A percentile compares a stretch with the other conserved stretches of the same genome.
Evolutionary conservation across 2,329 filamentous ascomycete species (phyloP).

Genomic region (Cladosporium colombiae): DNA sequence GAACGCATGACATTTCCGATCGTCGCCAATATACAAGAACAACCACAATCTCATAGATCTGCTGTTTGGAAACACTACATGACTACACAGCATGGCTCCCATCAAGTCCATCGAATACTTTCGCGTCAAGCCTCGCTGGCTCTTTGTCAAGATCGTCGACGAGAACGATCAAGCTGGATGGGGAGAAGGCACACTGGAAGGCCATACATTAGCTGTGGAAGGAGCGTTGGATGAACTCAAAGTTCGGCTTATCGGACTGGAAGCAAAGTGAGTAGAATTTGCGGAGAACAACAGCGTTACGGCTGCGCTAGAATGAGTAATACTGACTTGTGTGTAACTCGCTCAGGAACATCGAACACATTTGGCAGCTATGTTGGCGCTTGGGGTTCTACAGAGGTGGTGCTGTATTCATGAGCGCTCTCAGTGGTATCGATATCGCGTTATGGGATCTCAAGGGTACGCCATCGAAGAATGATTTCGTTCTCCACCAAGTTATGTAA

Average conservation of each 20-base stretch:
- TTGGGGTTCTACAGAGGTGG: constrained; percentile 69
- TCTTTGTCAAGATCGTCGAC: constrained; percentile 74
- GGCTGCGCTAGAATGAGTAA: background rate
- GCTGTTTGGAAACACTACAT: background rate
- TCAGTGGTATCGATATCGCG: constrained; percentile 75
- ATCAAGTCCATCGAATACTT: constrained; percentile 70
- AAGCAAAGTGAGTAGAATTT: constrained; percentile 55
- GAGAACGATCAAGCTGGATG: constrained; percentile 64
- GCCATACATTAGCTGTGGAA: constrained; percentile 71
- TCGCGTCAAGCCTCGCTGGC: constrained; percentile 69
- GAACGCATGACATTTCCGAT: background rate
- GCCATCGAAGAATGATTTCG: background rate
- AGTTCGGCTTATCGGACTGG: constrained; percentile 61
- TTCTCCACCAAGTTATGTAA: background rate
- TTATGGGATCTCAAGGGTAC: constrained; percentile 69
- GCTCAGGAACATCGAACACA: constrained; percentile 72
- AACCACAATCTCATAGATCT: too few relatives aligned
- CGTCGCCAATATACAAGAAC: constrained; percentile 10
- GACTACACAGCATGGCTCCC: constrained; percentile 55
- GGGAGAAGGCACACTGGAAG: constrained; percentile 75
- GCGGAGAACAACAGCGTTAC: background rate
- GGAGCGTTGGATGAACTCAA: constrained; percentile 68
- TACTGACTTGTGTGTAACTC: constrained; percentile 34
- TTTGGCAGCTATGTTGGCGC: constrained; percentile 69
- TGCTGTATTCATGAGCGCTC: constrained; percentile 74